Base-by-base conservation (phyloP, 1,139 yeast genomes). In the Lodderomyces jiufengensis region DNA sequence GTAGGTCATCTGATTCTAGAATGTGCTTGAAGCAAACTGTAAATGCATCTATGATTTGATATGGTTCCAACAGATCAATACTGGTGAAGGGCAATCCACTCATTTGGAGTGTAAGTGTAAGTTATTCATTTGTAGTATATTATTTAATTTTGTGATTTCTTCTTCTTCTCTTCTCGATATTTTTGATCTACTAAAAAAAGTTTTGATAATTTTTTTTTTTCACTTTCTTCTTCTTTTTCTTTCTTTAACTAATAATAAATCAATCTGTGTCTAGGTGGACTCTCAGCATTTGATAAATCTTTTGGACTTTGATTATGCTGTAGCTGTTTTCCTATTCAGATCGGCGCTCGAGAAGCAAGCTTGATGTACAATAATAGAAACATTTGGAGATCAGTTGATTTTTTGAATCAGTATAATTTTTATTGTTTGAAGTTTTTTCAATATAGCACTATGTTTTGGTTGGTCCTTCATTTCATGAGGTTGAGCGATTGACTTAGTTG, bases 321-420 rank as follows among this genome's bases (percentile, higher is more conserved):
- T 63, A 65, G 72, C 44, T 49, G 55, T 57, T 61, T 51, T 55
- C 64, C 59, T 66, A 64, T 63, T 71, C 83, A 72, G 76, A 56
- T 78, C 83, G 82, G 76, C 82, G 84, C 84, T 68, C 70, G 85
- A 51, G 84, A 71, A 71, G 77, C 73, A 66, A 70, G 76, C 68
- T 58, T 54, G 50, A 57, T 52, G 51, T 35, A 26, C 47, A 44
- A 23, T 21, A 21, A 27, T 30, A 9, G 34, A 31, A 34, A 27
- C 20, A 18, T 18, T 18, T 18, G 20, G 20, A 18, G 20, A 18
- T 32, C 34, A 32, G 20, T 24, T 28, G 28, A 23, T 29, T 24
- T 14, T 11, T 13, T 28, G n/a, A n/a, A 9, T 29, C 37, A 31
- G 34, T 20, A 23, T 34, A 28, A 16, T n/a, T 16, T 20, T 37